These are phyloP conservation scores for Trypanosoma caninum DNA, from an alignment of 208 protist genomes.

Conservation along the genomic window DNA sequence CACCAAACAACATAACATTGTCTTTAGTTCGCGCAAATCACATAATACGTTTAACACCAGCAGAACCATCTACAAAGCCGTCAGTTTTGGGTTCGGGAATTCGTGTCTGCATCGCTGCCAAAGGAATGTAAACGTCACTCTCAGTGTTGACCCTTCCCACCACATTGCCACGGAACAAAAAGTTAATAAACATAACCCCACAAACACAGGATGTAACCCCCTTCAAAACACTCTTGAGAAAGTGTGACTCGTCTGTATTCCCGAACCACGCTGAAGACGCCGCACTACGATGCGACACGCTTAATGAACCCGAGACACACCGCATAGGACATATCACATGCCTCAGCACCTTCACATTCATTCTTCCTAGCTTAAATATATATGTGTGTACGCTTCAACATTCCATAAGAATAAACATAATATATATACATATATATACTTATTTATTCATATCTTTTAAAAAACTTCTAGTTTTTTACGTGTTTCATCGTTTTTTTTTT, in stretches of 20 bases:
- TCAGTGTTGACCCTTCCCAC: constrained; percentile 45
- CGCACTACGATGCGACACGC: constrained; percentile 16
- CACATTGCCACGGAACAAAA: constrained; percentile 61
- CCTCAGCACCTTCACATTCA: neutral
- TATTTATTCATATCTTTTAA: neutral
- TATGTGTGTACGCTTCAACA: neutral
- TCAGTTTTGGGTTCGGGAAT: constrained; percentile 33
- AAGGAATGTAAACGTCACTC: constrained; percentile 38
- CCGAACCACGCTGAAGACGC: constrained; percentile 67
- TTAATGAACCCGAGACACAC: neutral
- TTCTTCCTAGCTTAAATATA: neutral
- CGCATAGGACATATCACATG: neutral
- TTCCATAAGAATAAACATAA: neutral
- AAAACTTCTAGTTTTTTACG: neutral
- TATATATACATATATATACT: neutral
- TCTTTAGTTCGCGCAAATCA: no score
- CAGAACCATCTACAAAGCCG: constrained; percentile 62
- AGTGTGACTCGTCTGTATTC: constrained; percentile 4
- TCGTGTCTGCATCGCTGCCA: neutral
- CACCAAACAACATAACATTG: neutral
- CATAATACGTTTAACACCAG: constrained; percentile 1
- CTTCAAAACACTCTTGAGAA: constrained; percentile 33
- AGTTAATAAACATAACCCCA: constrained; percentile 65
- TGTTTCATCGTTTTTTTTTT: neutral
- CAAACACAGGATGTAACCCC: constrained; percentile 36